Percentiles rank a stretch among this genome's conserved stretches.
These are phyloP conservation scores for Avena sativa DNA, from an alignment of 176 grass and related monocot genomes.

Conservation along the genomic window DNA sequence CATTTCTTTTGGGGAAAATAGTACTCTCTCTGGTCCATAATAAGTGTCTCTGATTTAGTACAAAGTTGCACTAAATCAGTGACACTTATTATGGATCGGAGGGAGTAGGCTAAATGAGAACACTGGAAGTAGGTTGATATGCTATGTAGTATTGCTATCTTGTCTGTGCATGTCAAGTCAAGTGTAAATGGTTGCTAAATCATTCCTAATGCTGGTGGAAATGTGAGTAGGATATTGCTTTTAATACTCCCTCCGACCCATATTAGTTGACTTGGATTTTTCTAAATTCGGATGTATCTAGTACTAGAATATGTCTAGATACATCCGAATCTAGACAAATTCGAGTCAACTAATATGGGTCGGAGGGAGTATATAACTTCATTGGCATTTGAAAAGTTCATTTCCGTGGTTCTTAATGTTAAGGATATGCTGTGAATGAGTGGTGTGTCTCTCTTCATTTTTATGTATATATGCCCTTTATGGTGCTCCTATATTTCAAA, in stretches of 20 bases:
- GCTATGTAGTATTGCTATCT: background rate
- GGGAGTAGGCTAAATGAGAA: background rate
- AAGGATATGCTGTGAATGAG: background rate
- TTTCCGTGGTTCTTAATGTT: background rate
- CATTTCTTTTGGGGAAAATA: background rate
- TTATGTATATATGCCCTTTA: background rate
- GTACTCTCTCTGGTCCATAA: background rate
- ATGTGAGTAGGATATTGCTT: background rate
- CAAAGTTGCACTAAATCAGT: no score
- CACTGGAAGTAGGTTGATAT: background rate
- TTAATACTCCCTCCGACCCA: background rate
- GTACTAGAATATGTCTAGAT: no score
- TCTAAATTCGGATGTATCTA: no score
- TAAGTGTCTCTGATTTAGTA: no score
- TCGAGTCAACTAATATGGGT: no score
- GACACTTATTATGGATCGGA: no score
- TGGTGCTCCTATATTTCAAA: background rate
- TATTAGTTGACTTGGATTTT: no score
- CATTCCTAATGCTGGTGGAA: background rate
- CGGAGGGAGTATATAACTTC: background rate
- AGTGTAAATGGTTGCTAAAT: background rate
- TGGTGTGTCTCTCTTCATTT: background rate
- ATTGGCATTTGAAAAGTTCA: background rate
- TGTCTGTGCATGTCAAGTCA: background rate
- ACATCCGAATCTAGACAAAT: no score